phyloP scores from a whole-genome alignment of 2,329 filamentous ascomycete species.

The Xylariaceae sp. region DNA sequence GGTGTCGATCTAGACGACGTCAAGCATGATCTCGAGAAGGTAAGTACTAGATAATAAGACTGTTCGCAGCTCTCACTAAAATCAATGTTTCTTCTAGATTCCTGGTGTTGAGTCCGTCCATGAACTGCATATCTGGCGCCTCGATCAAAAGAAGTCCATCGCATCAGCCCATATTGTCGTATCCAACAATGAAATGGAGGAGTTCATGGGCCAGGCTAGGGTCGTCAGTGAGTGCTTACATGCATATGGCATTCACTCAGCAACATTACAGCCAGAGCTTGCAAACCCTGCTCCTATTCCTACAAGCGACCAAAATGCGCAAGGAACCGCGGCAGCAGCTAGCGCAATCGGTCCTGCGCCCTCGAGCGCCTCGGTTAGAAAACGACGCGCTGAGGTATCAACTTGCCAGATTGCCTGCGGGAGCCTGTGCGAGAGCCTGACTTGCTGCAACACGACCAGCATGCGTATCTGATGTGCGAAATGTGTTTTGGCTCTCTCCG shows the following conservation, averaged over 20 bases:
- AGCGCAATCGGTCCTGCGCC: background rate
- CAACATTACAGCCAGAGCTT: conserved; percentile 64
- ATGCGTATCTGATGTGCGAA: conserved; percentile 12
- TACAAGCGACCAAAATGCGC: too few species aligned
- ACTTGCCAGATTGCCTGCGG: conserved; percentile 28
- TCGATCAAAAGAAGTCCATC: conserved; percentile 66
- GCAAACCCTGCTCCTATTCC: conserved; percentile 7
- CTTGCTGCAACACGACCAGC: conserved; percentile 21
- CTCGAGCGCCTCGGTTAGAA: conserved; percentile 24
- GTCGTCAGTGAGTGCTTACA: conserved; percentile 66
- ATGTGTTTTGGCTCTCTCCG: too few species aligned
- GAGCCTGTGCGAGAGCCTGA: conserved; percentile 25
- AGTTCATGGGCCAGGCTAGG: conserved; percentile 58
- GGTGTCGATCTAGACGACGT: conserved; percentile 59
- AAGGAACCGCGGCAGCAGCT: too few species aligned
- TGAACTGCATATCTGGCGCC: conserved; percentile 69
- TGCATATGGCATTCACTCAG: conserved; percentile 68
- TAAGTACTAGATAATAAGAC: conserved; percentile 21
- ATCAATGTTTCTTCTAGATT: conserved; percentile 39
- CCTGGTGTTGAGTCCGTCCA: conserved; percentile 64
- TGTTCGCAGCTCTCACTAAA: background rate
- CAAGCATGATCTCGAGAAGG: conserved; percentile 64
- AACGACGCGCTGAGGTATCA: conserved; percentile 18
- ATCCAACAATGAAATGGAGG: conserved; percentile 48
- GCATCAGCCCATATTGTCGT: conserved; percentile 68